Conservation (phyloP, 2,329 filamentous ascomycete species). For the Aspergillus phoenicis region DNA sequence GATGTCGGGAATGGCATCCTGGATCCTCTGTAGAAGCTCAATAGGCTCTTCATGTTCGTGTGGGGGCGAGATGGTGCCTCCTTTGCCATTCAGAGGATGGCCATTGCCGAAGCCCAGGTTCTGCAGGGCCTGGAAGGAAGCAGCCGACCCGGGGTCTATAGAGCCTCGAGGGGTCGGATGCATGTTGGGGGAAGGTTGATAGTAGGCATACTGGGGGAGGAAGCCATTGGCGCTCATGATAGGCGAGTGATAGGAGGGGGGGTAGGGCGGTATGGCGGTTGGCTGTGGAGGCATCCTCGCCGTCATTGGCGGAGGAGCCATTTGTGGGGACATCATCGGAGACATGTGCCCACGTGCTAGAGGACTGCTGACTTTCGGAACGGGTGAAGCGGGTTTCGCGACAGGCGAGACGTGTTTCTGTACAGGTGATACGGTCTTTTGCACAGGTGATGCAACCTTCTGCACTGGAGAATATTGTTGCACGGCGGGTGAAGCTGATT, state of each 20-base stretch:
- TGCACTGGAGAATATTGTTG: slow-evolving; percentile 20
- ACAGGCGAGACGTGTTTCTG: slow-evolving; percentile 25
- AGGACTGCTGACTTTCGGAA: slow-evolving; percentile 40
- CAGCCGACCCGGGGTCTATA: slow-evolving; percentile 33
- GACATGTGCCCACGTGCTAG: slow-evolving; percentile 42
- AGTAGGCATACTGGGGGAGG: slow-evolving; percentile 37
- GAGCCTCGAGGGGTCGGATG: slow-evolving; percentile 35
- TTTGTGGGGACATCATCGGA: slow-evolving; percentile 38
- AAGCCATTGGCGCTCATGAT: slow-evolving; percentile 38
- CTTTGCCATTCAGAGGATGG: slow-evolving; percentile 27
- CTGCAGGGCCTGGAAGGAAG: slow-evolving; percentile 36
- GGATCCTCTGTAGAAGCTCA: slow-evolving; percentile 47
- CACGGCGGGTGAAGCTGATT: slow-evolving; percentile 16
- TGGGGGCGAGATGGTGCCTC: slow-evolving; percentile 32
- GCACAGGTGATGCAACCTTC: slow-evolving; percentile 21
- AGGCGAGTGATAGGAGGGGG: slow-evolving; percentile 39
- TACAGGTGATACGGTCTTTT: slow-evolving; percentile 18
- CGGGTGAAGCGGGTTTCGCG: slow-evolving; percentile 30
- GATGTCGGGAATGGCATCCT: slow-evolving; percentile 51
- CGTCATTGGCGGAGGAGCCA: slow-evolving; percentile 24
- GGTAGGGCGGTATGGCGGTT: slow-evolving; percentile 24
- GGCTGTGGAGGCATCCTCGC: slow-evolving; percentile 28
- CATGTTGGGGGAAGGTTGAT: slow-evolving; percentile 31
- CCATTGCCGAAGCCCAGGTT: slow-evolving; percentile 29
- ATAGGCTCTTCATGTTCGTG: slow-evolving; percentile 39